Percentiles rank a stretch among this genome's conserved stretches.
These are phyloP conservation scores for Cladorrhinum sp. DNA, from an alignment of 2,329 filamentous ascomycete species.

Conservation along the genomic window DNA sequence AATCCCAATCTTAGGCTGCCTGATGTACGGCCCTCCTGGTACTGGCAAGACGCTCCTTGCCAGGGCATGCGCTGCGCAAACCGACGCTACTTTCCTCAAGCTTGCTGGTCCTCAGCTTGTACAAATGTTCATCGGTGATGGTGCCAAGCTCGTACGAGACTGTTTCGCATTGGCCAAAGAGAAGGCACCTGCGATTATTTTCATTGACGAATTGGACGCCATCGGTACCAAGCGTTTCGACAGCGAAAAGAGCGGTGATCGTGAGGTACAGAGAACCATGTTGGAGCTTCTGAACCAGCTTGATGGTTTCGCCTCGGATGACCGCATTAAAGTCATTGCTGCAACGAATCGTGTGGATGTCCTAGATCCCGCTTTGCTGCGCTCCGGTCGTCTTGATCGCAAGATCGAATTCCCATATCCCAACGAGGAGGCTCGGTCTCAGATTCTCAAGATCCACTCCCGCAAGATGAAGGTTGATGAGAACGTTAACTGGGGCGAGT, in stretches of 20 bases:
- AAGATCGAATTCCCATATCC: constrained; percentile 99
- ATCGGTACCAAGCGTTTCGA: constrained; percentile 99
- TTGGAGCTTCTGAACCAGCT: constrained; percentile 97
- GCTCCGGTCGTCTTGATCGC: constrained; percentile 87
- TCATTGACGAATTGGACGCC: constrained; percentile 97
- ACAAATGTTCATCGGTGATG: constrained; percentile 99
- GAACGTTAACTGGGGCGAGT: constrained; percentile 89
- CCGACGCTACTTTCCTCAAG: constrained; percentile 97
- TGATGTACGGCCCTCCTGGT: constrained; percentile 95
- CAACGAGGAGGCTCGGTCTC: constrained; percentile 94
- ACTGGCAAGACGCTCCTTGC: constrained; percentile 91
- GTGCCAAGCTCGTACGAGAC: constrained; percentile 94
- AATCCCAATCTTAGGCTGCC: neutral
- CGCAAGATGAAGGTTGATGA: constrained; percentile 97
- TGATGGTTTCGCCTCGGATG: constrained; percentile 94
- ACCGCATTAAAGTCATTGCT: constrained; percentile 92
- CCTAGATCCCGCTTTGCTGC: constrained; percentile 83
- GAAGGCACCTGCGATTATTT: constrained; percentile 98
- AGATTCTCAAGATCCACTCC: constrained; percentile 96
- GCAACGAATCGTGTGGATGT: constrained; percentile 95
- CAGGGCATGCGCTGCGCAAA: constrained; percentile 94
- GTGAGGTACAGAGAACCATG: constrained; percentile 98
- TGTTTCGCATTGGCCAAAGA: constrained; percentile 97
- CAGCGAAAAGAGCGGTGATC: constrained; percentile 94
- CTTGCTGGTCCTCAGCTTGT: constrained; percentile 95